Evolutionary conservation across 2,329 filamentous ascomycete species (phyloP).

Genomic region (Elsinoe necatrix): DNA sequence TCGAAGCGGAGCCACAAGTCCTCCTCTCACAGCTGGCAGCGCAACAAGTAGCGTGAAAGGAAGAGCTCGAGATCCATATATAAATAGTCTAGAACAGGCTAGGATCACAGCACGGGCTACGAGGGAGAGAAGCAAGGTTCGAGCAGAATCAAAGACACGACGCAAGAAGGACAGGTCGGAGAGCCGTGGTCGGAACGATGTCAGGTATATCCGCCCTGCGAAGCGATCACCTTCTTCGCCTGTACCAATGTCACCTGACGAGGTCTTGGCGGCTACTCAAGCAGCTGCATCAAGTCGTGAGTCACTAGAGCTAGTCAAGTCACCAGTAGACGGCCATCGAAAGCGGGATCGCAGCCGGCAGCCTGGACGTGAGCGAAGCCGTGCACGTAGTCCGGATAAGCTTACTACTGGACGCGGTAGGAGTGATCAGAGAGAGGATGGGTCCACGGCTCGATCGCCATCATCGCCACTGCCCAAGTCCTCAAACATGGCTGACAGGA

Average conservation of each 20-base stretch:
- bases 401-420: slow-evolving; percentile 45
- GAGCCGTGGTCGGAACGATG: slow-evolving; percentile 58
- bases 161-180: slow-evolving; percentile 49
- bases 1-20: slow-evolving; percentile 38
- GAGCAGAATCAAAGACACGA: slow-evolving; percentile 39
- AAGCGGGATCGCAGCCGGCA: slow-evolving; percentile 21
- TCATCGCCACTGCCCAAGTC: slow-evolving; percentile 74
- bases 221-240: slow-evolving; percentile 89
- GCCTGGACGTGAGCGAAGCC: slow-evolving; percentile 3
- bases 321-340: slow-evolving; percentile 22
- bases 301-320: slow-evolving; percentile 18
- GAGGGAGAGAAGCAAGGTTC: slow-evolving; percentile 34
- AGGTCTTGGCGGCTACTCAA: slow-evolving; percentile 36
- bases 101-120: slow-evolving; percentile 50
- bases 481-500: slow-evolving; percentile 47
- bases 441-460: slow-evolving; percentile 59
- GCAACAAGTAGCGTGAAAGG: slow-evolving; percentile 47
- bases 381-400: neutral
- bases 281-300: slow-evolving; percentile 8
- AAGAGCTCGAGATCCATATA: slow-evolving; percentile 71
- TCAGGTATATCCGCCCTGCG: slow-evolving; percentile 61
- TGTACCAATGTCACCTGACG: slow-evolving; percentile 88
- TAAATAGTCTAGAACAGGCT: slow-evolving; percentile 74
- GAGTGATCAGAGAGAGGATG: slow-evolving; percentile 52
- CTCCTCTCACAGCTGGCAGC: slow-evolving; percentile 38